Base-by-base conservation (phyloP, 148 eudicot species). In the Heliamphora exappendiculata region DNA sequence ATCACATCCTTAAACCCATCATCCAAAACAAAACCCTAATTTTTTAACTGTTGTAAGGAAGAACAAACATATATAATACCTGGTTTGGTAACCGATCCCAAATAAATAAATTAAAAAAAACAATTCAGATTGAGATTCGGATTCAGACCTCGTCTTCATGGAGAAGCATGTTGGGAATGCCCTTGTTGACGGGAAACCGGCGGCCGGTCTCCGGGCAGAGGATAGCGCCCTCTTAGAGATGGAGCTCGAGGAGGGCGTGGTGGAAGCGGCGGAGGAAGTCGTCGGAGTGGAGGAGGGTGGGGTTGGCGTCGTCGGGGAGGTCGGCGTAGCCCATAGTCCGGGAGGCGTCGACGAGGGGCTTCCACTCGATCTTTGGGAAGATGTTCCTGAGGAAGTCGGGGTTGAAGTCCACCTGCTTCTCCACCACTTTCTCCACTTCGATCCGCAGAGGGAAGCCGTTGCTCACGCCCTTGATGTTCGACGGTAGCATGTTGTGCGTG, bases 401-500 rank as follows among this genome's bases (percentile, higher is more conserved):
- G 75, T 93, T 96, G 74, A 89, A 76, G 7, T 91, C 97, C 0
- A 96, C 93, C 57, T 85, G 81, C 83, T 90, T 91, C 28, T 85
- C 89, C 19, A 85, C 82, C 39, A 89, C 85, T 62, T 85, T 88
- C 74, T 49, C 85, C 0, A 80, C 86, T 79, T 96, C 98, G 70
- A 96, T 89, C 59, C 66, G 75, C 19, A 95, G 84, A 0, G 99
- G 97, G 77, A 89, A 95, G 53, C 97, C 97, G 50, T 89, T 87
- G 1, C 82, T 69, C 1, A 93, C 99, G 6, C 99, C 98, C 79
- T 93, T 96, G 75, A 96, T 88, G 88, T 93, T 93, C 0, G 93
- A 95, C 0, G 97, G 88, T 1, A 95, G 82, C 99, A 95, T 95
- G 87, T 93, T 95, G 89, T 91, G 99, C 7, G 97, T 95, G 53